A percentile compares a stretch with the other conserved stretches of the same genome.
phyloP scores from a whole-genome alignment of 164 flowering plant genomes.

The Sextonia rubra region DNA sequence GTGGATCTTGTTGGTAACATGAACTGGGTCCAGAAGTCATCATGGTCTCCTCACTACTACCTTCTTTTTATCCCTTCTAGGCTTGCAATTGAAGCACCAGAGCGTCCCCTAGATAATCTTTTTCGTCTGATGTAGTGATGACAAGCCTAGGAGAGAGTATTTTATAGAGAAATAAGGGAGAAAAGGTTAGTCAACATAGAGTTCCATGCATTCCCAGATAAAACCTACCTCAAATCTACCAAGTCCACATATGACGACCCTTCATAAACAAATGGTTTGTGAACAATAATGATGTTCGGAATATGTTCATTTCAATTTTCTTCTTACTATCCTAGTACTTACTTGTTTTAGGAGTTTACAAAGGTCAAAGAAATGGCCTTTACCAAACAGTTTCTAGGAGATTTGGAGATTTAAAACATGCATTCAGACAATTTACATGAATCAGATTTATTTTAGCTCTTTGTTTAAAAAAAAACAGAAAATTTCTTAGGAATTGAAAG shows the following conservation, averaged over 20 bases:
- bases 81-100: background rate
- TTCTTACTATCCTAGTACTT: background rate
- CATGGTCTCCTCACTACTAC: background rate
- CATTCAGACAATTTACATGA: too few relatives aligned
- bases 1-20: slow-evolving; percentile 24
- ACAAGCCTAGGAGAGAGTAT: background rate
- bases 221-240: slow-evolving; percentile 23
- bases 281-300: background rate
- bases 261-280: background rate
- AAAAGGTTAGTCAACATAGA: slow-evolving; percentile 17
- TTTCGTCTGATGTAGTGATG: background rate
- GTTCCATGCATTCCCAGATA: slow-evolving; percentile 11
- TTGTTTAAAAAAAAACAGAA: too few relatives aligned
- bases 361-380: too few relatives aligned
- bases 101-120: background rate
- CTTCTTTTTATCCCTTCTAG: background rate
- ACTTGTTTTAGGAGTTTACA: too few relatives aligned
- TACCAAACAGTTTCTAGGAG: too few relatives aligned
- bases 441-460: too few relatives aligned
- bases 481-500: too few relatives aligned
- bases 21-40: slow-evolving; percentile 28
- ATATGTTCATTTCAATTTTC: background rate
- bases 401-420: too few relatives aligned
- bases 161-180: background rate
- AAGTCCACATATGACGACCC: slow-evolving; percentile 11